Evolutionary conservation across 176 grass and related monocot species (phyloP).

Genomic region (Phragmites australis): DNA sequence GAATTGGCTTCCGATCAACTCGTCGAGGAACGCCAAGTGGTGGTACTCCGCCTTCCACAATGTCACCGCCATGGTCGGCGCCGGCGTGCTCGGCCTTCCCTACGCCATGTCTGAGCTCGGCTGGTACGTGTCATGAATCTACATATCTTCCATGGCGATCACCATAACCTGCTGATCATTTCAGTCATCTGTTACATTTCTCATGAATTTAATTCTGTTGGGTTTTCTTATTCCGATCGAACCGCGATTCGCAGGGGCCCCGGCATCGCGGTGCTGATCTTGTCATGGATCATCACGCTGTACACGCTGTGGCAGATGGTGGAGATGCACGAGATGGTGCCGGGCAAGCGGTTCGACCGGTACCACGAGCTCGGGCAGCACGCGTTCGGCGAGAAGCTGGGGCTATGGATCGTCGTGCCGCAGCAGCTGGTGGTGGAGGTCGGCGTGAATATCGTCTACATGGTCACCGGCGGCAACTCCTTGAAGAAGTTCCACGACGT

Average conservation of each 20-base stretch:
- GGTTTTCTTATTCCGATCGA: not conserved
- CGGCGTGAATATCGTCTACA: constrained; percentile 77
- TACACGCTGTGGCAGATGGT: constrained; percentile 99
- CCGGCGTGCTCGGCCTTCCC: constrained; percentile 82
- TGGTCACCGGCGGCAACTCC: constrained; percentile 87
- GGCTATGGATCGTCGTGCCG: constrained; percentile 79
- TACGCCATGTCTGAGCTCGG: constrained; percentile 89
- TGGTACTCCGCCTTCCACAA: constrained; percentile 97
- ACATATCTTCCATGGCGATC: not conserved
- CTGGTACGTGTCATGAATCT: constrained; percentile 42
- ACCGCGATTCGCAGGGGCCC: constrained; percentile 47
- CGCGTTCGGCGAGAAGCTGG: constrained; percentile 71
- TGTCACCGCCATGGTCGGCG: constrained; percentile 96
- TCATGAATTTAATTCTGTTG: not conserved
- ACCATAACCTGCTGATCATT: not conserved
- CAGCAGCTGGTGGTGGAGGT: constrained; percentile 85
- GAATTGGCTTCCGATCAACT: constrained; percentile 81
- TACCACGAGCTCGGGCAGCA: constrained; percentile 94
- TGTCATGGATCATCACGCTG: constrained; percentile 84
- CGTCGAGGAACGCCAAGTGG: constrained; percentile 87
- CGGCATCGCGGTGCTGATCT: constrained; percentile 60
- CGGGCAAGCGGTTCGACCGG: constrained; percentile 77
- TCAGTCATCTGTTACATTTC: not conserved
- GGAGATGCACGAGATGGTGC: constrained; percentile 93
- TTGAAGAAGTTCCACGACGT: constrained; percentile 80